phyloP scores from a whole-genome alignment of 2,329 filamentous ascomycete genomes.

The Berkeleyomyces basicola region DNA sequence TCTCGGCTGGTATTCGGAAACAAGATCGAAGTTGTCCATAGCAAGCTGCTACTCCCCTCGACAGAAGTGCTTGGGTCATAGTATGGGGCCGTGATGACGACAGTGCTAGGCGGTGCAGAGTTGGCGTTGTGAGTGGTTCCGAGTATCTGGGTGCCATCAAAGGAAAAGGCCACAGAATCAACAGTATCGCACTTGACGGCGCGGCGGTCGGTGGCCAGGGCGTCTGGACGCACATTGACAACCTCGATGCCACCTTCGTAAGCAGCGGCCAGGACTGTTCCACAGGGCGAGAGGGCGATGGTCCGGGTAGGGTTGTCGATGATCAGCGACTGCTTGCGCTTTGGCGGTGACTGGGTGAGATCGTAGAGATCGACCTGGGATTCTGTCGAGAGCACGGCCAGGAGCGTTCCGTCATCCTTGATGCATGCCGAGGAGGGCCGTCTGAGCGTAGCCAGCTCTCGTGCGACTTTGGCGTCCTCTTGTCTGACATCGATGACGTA shows the following conservation, averaged over 20 bases:
- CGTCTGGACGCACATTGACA: constrained; percentile 50
- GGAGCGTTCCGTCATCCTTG: constrained; percentile 55
- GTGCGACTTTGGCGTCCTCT: constrained; percentile 43
- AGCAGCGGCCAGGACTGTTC: constrained; percentile 65
- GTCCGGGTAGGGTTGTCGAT: constrained; percentile 64
- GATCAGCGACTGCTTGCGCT: constrained; percentile 55
- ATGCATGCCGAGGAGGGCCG: constrained; percentile 64
- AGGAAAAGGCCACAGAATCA: constrained; percentile 58
- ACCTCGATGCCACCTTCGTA: constrained; percentile 85
- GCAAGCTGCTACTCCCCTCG: constrained; percentile 50
- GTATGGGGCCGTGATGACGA: constrained; percentile 64
- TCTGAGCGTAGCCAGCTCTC: constrained; percentile 65
- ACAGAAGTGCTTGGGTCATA: constrained; percentile 54
- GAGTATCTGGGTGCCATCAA: constrained; percentile 60
- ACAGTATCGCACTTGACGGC: constrained; percentile 65
- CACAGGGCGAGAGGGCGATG: constrained; percentile 66
- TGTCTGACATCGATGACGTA: constrained; percentile 56
- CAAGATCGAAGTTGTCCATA: constrained; percentile 76
- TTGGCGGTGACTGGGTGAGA: constrained; percentile 45
- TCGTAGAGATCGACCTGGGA: constrained; percentile 81
- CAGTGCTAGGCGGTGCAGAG: constrained; percentile 42
- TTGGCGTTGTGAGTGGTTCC: constrained; percentile 53
- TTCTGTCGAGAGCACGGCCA: constrained; percentile 67
- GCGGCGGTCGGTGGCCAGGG: constrained; percentile 48
- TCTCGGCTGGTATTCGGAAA: constrained; percentile 68